Conservation (phyloP, 441 rosid species). For the Populus trichocarpa region DNA sequence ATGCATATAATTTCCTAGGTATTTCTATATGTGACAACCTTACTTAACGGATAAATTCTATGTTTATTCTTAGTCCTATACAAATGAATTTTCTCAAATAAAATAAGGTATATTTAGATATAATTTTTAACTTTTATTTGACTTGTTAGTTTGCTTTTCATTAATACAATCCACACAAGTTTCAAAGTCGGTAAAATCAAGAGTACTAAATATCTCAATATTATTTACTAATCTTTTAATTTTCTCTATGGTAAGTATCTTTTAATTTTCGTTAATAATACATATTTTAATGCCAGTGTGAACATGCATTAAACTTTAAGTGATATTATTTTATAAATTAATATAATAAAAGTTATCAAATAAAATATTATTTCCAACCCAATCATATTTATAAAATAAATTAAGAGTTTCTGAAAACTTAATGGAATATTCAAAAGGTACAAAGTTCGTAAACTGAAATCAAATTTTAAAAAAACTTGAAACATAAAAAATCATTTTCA, state of each 20-base stretch:
- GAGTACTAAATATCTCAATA: background rate
- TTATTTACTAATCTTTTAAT: background rate
- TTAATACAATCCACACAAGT: background rate
- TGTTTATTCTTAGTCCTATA: too few relatives aligned
- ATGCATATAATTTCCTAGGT: too few relatives aligned
- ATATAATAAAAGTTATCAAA: background rate
- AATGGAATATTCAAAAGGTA: too few relatives aligned
- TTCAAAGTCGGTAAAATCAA: background rate
- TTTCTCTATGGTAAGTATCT: background rate
- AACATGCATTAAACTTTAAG: background rate
- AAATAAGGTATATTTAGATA: too few relatives aligned
- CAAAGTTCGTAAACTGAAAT: too few relatives aligned
- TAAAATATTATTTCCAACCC: background rate
- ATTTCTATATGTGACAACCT: too few relatives aligned
- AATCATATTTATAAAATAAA: background rate
- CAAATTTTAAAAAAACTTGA: too few relatives aligned
- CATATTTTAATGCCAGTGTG: background rate
- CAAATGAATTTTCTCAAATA: too few relatives aligned
- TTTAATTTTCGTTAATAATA: background rate
- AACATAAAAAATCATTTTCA: slow-evolving; percentile 7
- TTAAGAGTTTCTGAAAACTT: background rate
- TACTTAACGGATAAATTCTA: too few relatives aligned
- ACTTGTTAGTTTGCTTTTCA: background rate
- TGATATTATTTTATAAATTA: background rate
- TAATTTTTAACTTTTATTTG: background rate